Base-by-base conservation (phyloP, 306 rosid genomes). In the Malus fusca region DNA sequence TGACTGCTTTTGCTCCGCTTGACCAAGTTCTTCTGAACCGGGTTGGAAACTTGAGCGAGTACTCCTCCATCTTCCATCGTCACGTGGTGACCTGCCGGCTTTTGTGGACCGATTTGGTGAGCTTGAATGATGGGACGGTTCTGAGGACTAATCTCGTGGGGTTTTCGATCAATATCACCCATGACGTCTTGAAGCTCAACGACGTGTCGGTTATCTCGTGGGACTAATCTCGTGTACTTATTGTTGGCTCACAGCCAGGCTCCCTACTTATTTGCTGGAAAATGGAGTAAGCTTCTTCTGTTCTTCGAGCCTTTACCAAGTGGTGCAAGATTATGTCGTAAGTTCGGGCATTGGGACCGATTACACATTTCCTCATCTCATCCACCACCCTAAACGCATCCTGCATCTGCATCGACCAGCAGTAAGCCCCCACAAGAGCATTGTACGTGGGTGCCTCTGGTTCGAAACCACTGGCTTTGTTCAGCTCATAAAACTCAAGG, bases 361-460 rank as follows among this genome's bases (percentile, higher is more conserved):
- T 73, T 40, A 89, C 90, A 62, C 51, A 78, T 59, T 76, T 81
- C 63, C 83, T 87, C 97, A 90, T 93, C 68, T 91, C 93, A 53
- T 81, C 85, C 64, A 88, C 85, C 60, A 77, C 77, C 75, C 82
- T 78, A 15, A 79, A 87, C 4, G 87, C 97, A 72, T 90, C 91
- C 25, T 75, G 23, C 76, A 88, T 84, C 70, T 28, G 69, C 91
- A 81, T 73, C 26, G 92, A 81, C 90, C 87, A 83, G 73, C 98
- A 90, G 26, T 91, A 93, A 79, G 98, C 92, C 77, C 97, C 97
- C 64, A 93, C 87, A 26, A 93, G 79, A 79, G 98, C 98, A 84
- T 91, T 91, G 31, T 87, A 93, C 8, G 98, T 93, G 10, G 93
- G 92, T 21, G 78, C 82, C 67, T 91, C 98, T 0, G 83, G 88